Percentiles rank a stretch among this genome's conserved stretches.
Evolutionary conservation across 768 basidiomycete genomes (phyloP).

Genomic region (Exidia glandulosa): DNA sequence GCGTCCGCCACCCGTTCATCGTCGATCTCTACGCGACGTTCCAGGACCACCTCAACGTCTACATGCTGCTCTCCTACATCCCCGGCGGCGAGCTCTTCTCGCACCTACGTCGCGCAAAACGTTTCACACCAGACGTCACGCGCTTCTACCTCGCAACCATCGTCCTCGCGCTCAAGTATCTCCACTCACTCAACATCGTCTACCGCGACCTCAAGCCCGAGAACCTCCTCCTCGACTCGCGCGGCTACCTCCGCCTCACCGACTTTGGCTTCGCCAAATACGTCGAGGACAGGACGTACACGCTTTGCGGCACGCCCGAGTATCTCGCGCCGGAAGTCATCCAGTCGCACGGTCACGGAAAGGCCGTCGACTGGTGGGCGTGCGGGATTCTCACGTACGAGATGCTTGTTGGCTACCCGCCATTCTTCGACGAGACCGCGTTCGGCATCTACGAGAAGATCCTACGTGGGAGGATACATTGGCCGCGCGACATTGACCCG

Average conservation of each 20-base stretch:
- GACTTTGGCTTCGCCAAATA: slow-evolving; percentile 99
- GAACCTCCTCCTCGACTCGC: slow-evolving; percentile 89
- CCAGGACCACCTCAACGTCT: slow-evolving; percentile 93
- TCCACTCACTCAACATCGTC: slow-evolving; percentile 94
- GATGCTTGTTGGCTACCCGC: slow-evolving; percentile 97
- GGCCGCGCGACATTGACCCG: slow-evolving; percentile 84
- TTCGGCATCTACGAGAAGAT: slow-evolving; percentile 99
- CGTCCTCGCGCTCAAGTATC: slow-evolving; percentile 85
- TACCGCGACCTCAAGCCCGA: slow-evolving; percentile 99
- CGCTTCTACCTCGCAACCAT: slow-evolving; percentile 97
- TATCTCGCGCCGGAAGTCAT: slow-evolving; percentile 99
- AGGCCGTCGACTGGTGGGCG: slow-evolving; percentile 99
- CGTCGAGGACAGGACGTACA: slow-evolving; percentile 96
- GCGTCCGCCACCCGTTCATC: slow-evolving; percentile 88
- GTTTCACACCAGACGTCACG: slow-evolving; percentile 94
- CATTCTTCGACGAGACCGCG: slow-evolving; percentile 96
- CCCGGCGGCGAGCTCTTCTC: slow-evolving; percentile 98
- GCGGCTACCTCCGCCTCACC: slow-evolving; percentile 88
- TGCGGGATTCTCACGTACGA: slow-evolving; percentile 95
- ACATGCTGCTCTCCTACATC: slow-evolving; percentile 94
- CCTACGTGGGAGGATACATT: slow-evolving; percentile 73
- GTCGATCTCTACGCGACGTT: slow-evolving; percentile 94
- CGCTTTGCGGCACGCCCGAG: slow-evolving; percentile 90
- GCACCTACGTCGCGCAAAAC: slow-evolving; percentile 83
- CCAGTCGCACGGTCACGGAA: slow-evolving; percentile 93